Base-by-base conservation (phyloP, 345 rosid genomes). In the Turnera subulata region DNA sequence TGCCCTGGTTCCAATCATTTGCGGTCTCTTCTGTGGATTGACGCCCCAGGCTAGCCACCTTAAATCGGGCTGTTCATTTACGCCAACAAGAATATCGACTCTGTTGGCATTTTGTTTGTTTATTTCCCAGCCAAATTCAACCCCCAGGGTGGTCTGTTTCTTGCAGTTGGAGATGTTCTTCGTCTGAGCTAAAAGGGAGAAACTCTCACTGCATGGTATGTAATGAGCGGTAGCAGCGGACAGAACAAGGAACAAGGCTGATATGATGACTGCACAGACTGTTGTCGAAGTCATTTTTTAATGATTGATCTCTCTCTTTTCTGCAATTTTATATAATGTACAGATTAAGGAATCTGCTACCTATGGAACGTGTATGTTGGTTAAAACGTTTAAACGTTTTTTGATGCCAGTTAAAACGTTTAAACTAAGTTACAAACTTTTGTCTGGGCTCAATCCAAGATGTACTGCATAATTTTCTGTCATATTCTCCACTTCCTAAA, bases 1-100 rank as follows among this genome's bases (percentile, higher is more conserved):
- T 44, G 84, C 85, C 25, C 79, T 49, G 13, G 89, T 83, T 9
- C 89, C 85, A 4, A 78, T 72, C 89, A 83, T 80, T 18, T 58
- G 58, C 0, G 80, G 78, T 29, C 6, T 6, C 6, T 38, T 8
- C 1, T 16, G 4, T 0, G 89, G 89, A 53, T 83, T 83, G 20
- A 83, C 71, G 0, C 89, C 84, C 89, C 89, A 83, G 5, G 80
- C 89, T 5, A 83, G 53, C 89, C 89, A 83, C 18, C 69, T 69
- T 9, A n/a, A 17, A 4, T 53, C 72, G 8, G 35, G 35, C 5
- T 29, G 4, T 0, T 48, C 22, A 1, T 25, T 61, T 0, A 49
- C 52, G 43, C 80, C 82, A 15, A 80, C 55, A 23, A 76, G 14
- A 9, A 83, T 49, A 0, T 74, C 65, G 11, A 80, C 23, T 37